Base-by-base conservation (phyloP, 257 asterid species). In the Solanum neorickii region DNA sequence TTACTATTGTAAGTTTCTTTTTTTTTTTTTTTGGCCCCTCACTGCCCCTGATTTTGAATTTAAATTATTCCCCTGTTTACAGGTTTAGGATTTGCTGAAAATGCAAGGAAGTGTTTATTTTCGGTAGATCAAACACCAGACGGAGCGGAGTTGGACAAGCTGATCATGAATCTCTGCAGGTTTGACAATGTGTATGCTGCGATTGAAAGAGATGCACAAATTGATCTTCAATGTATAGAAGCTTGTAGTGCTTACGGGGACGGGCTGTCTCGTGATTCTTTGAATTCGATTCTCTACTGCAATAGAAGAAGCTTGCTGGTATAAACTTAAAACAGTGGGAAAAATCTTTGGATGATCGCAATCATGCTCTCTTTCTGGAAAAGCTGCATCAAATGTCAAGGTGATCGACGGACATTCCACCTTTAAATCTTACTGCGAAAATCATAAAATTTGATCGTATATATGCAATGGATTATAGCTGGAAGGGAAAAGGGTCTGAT, bases 301-400 rank as follows among this genome's bases (percentile, higher is more conserved):
- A 94, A 95, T 70, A 92, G 98, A 29, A 91, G 97, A 97, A 12
- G 96, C 97, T 89, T 95, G 98, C 86, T 95, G 97, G 98, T 95
- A 90, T 89, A 95, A 94, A 92, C 94, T 95, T 27, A 91, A 91
- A 93, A 29, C 89, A 91, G 89, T 95, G 97, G 97, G 95, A 94
- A 83, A 91, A 80, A 10, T 93, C 96, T 2, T 88, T 95, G 42
- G 94, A 92, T 29, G 98, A 95, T 87, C 94, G 98, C 90, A 93
- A 92, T 78, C 94, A 93, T 78, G 97, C 98, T 65, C 96, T 13
- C 93, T 95, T 27, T 94, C 91, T 47, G 93, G 96, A 68, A 90
- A 94, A 88, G 98, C 97, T 83, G 95, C 95, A 88, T 91, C 96
- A 68, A 90, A 93, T 86, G 87, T 87, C 91, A 95, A 95, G 94